phyloP scores from a whole-genome alignment of 2,329 filamentous ascomycete species.

The Colletotrichum sp. region DNA sequence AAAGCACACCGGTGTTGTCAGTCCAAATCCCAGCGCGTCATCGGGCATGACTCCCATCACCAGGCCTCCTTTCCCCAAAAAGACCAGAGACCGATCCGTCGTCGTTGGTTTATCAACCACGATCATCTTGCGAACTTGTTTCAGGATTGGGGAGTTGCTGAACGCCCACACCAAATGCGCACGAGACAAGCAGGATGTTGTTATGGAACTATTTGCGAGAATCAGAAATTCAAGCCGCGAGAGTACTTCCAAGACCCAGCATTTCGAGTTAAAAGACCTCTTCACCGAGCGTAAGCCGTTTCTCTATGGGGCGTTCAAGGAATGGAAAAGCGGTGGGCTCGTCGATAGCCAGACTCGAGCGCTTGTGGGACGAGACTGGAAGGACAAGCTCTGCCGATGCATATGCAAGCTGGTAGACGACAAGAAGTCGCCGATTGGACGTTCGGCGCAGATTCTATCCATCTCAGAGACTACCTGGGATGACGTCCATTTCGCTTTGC shows the following conservation, averaged over 20 bases:
- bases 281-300: conserved; percentile 64
- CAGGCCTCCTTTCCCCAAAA: conserved; percentile 54
- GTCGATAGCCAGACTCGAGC: background rate
- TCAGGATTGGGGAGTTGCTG: conserved; percentile 67
- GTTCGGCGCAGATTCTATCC: conserved; percentile 5
- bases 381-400: conserved; percentile 15
- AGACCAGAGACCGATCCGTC: conserved; percentile 55
- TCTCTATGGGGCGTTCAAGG: background rate
- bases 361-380: background rate
- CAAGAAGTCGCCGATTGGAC: background rate
- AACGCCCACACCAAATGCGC: conserved; percentile 43
- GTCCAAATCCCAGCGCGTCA: background rate
- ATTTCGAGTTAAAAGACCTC: conserved; percentile 69
- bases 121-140: conserved; percentile 62
- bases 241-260: conserved; percentile 53
- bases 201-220: conserved; percentile 69
- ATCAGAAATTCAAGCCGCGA: conserved; percentile 64
- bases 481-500: conserved; percentile 1
- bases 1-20: conserved; percentile 13
- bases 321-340: background rate
- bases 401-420: conserved; percentile 3
- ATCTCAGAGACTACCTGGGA: conserved; percentile 20
- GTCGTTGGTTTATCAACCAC: conserved; percentile 56
- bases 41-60: conserved; percentile 46
- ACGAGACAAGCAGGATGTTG: conserved; percentile 38